Evolutionary conservation across 1,139 yeast species (phyloP).

Genomic region (Candida freyschussii): DNA sequence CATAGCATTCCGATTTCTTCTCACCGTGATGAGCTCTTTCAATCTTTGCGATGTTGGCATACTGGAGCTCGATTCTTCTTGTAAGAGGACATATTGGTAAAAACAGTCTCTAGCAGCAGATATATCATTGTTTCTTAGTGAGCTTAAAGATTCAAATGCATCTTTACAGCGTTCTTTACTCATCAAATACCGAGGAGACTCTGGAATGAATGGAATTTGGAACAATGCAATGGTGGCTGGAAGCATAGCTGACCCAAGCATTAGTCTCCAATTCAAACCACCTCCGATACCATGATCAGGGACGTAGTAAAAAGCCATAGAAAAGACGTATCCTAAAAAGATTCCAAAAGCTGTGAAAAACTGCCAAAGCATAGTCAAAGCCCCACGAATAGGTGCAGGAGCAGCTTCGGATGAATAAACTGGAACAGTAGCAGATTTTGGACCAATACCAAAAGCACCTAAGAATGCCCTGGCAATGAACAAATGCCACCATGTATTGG

Average conservation of each 20-base stretch:
- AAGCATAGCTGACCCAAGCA: slow-evolving; percentile 69
- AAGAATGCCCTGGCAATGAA: slow-evolving; percentile 64
- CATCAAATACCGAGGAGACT: slow-evolving; percentile 74
- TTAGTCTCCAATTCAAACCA: slow-evolving; percentile 68
- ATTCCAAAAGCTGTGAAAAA: slow-evolving; percentile 81
- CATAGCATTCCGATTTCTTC: slow-evolving; percentile 78
- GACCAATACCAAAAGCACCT: slow-evolving; percentile 72
- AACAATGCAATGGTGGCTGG: slow-evolving; percentile 60
- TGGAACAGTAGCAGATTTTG: slow-evolving; percentile 76
- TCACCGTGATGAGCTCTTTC: slow-evolving; percentile 51
- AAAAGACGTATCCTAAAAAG: slow-evolving; percentile 69
- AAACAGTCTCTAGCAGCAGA: slow-evolving; percentile 71
- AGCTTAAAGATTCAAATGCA: slow-evolving; percentile 46
- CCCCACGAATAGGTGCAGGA: slow-evolving; percentile 69
- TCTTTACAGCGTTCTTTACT: slow-evolving; percentile 52
- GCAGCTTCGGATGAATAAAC: slow-evolving; percentile 74
- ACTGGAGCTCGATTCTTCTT: slow-evolving; percentile 55
- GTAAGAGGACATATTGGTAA: slow-evolving; percentile 58
- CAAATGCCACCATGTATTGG: slow-evolving; percentile 60
- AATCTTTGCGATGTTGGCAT: slow-evolving; percentile 47
- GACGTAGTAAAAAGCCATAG: slow-evolving; percentile 51
- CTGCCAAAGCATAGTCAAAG: slow-evolving; percentile 82
- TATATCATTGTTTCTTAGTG: slow-evolving; percentile 44
- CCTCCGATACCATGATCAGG: slow-evolving; percentile 37
- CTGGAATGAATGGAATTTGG: slow-evolving; percentile 66